These are phyloP conservation scores for Cryptosporidium meleagridis DNA, from an alignment of 169 alveolate species.

Conservation along the genomic window DNA sequence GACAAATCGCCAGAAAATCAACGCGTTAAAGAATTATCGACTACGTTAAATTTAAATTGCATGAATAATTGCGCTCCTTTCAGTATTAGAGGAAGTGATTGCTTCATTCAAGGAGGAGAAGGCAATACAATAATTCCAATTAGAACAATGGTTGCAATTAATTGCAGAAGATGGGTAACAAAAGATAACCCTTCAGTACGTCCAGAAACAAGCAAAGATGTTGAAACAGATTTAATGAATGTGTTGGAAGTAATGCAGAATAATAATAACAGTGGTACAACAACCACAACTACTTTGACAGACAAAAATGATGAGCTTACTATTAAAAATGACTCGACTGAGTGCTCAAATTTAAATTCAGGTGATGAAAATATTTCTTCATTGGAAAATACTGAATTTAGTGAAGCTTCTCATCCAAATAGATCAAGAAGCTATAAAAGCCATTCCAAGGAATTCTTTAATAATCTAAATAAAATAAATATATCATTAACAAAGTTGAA, in stretches of 20 bases:
- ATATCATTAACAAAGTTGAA: constrained; percentile 3
- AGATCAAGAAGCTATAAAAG: constrained; percentile 4
- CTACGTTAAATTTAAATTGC: constrained; percentile 26
- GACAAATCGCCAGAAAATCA: constrained; percentile 10
- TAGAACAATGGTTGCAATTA: constrained; percentile 73
- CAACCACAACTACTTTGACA: constrained; percentile 37
- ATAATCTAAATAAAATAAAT: constrained; percentile 9
- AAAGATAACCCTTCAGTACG: constrained; percentile 53
- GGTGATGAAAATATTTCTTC: constrained; percentile 61
- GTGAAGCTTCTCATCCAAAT: not conserved
- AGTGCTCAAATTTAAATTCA: not conserved
- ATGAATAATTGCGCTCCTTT: constrained; percentile 36
- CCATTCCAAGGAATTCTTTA: constrained; percentile 18
- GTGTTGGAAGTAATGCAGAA: constrained; percentile 23
- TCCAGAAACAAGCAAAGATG: constrained; percentile 61
- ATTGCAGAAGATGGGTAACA: constrained; percentile 69
- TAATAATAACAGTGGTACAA: constrained; percentile 22
- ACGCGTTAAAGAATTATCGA: not conserved
- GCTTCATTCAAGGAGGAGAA: constrained; percentile 24
- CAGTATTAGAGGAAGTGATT: constrained; percentile 1
- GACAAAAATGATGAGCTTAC: constrained; percentile 46
- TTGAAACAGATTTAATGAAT: constrained; percentile 27
- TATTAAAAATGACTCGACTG: constrained; percentile 12
- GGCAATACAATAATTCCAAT: constrained; percentile 42
- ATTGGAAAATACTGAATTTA: constrained; percentile 36